A percentile compares a stretch with the other conserved stretches of the same genome.
Conservation (phyloP, 805 yeast species). For the Hanseniaspora pseudoguilliermondii region DNA sequence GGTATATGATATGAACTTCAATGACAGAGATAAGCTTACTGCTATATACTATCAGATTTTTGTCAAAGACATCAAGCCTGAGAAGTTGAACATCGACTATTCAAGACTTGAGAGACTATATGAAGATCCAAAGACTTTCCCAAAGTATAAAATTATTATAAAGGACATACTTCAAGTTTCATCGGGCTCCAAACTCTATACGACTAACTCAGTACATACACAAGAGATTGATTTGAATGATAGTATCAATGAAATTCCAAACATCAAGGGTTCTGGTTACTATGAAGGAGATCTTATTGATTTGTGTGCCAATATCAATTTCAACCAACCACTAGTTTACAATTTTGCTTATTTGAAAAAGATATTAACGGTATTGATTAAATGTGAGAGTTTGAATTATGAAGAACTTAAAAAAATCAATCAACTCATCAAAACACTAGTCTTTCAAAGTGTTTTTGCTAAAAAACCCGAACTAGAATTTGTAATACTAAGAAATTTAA, state of each 20-base stretch:
- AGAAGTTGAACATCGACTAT: background rate
- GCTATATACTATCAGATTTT: background rate
- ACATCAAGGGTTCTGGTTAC: background rate
- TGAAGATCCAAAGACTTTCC: constrained; percentile 3
- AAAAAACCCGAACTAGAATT: constrained; percentile 62
- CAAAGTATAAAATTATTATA: constrained; percentile 6
- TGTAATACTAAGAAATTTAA: constrained; percentile 66
- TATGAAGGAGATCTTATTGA: background rate
- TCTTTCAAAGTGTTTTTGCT: background rate
- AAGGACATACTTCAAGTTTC: background rate
- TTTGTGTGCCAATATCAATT: background rate
- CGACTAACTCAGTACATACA: background rate
- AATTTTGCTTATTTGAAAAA: background rate
- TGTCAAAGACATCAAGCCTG: background rate
- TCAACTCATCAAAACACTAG: background rate
- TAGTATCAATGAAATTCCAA: background rate
- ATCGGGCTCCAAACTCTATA: background rate
- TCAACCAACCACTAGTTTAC: background rate
- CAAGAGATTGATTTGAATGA: background rate
- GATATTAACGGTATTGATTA: background rate
- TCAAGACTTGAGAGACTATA: background rate
- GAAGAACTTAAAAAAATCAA: background rate
- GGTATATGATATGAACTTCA: background rate
- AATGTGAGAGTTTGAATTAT: background rate
- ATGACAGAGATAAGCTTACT: constrained; percentile 2